Base-by-base conservation (phyloP, 495 filamentous ascomycete genomes). In the Gamarada debralockiae region DNA sequence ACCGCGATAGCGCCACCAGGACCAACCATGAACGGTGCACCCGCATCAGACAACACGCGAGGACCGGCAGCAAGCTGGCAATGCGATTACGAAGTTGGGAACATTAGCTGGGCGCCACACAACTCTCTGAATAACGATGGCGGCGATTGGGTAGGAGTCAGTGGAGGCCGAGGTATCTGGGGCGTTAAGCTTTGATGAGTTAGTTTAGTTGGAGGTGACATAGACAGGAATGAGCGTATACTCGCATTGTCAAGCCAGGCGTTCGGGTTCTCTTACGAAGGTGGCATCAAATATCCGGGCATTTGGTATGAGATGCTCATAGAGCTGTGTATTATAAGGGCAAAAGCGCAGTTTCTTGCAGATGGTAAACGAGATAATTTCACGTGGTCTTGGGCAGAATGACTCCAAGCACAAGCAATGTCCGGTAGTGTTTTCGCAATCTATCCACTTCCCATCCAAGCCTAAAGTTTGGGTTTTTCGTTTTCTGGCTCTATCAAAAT, bases 81-180 rank as follows among this genome's bases (percentile, higher is more conserved):
- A 62, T 97, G 93, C 61, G 93, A 97, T 53, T 96, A 95, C 59
- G 93, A 99, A 71, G 87, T 99, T 21, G 87, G 85, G 9, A 97
- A 97, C 67, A 78, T 97, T 27, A 92, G 87, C 61, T 99, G 93
- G 93, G 89, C 88, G 14, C 92, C 93, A 27, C 87, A 86, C 45
- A 84, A 88, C 54, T 77, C 73, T 13, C 70, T 84, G 58, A 86
- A 78, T 41, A 74, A 78, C n/a, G 86, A 89, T 44, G 83, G 83
- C 3, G 86, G 88, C 13, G 93, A 98, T 54, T 98, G 93, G 93
- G 71, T 98, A 15, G 95, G 93, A 20, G 90, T 98, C 4, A 87
- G 86, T 63, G 95, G 89, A 27, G 93, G 93, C 21, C 77, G 92
- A 50, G 93, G 92, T 0, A 78, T 97, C 15, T 97, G 90, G 88